Conservation (phyloP, 1,139 yeast genomes). For the Candida albicans region DNA sequence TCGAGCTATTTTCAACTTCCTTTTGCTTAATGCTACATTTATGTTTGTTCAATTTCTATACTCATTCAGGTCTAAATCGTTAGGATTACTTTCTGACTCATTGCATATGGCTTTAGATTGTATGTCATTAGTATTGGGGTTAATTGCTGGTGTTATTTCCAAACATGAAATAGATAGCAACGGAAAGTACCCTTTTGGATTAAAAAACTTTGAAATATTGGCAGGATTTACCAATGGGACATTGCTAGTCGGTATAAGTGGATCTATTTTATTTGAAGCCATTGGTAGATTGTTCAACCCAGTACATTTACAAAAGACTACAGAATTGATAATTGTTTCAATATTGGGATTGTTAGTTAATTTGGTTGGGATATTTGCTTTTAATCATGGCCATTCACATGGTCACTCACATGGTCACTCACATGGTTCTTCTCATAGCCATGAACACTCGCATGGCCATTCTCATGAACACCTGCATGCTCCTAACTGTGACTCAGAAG, state of each 20-base stretch:
- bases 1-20: constrained; percentile 82
- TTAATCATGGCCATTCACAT: constrained; percentile 70
- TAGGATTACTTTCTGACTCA: constrained; percentile 89
- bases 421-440: constrained; percentile 22
- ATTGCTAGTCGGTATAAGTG: constrained; percentile 79
- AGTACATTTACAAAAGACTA: constrained; percentile 71
- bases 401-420: constrained; percentile 37
- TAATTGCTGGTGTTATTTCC: constrained; percentile 73
- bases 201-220: constrained; percentile 80
- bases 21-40: constrained; percentile 81
- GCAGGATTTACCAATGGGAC: constrained; percentile 97
- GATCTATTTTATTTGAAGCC: constrained; percentile 86
- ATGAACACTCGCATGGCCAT: constrained; percentile 25
- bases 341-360: constrained; percentile 83
- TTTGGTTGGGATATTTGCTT: constrained; percentile 89
- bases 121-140: constrained; percentile 82
- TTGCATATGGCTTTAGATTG: constrained; percentile 97
- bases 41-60: constrained; percentile 93
- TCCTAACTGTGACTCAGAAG: constrained; percentile 5
- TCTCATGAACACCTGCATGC: constrained; percentile 3
- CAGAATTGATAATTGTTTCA: constrained; percentile 85
- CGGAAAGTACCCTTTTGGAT: constrained; percentile 80
- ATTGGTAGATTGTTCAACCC: constrained; percentile 78
- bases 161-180: constrained; percentile 52
- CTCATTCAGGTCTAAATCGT: constrained; percentile 87